phyloP scores from a whole-genome alignment of 306 rosid genomes.

The Mimosa pudica region DNA sequence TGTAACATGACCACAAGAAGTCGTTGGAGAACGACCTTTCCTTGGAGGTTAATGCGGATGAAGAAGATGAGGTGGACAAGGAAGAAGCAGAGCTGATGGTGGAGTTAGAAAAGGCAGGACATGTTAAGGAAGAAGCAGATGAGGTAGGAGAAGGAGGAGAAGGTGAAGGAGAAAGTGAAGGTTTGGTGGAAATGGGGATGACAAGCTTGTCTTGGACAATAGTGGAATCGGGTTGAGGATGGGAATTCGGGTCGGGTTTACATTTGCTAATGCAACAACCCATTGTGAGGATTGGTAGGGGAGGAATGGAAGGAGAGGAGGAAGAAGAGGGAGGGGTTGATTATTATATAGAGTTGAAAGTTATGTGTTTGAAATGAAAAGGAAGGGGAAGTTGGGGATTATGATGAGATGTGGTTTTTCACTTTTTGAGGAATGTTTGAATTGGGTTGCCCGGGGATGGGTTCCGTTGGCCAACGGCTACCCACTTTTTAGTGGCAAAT shows the following conservation, averaged over 20 bases:
- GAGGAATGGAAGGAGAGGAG: not conserved
- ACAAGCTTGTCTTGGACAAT: slow-evolving; percentile 52
- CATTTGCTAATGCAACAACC: slow-evolving; percentile 96
- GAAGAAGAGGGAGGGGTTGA: not conserved
- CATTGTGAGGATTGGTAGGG: slow-evolving; percentile 37
- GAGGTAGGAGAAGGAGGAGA: slow-evolving; percentile 58
- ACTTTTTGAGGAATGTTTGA: slow-evolving; percentile 59
- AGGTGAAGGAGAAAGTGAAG: slow-evolving; percentile 58
- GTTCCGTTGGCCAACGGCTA: slow-evolving; percentile 87
- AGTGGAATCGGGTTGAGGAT: not conserved
- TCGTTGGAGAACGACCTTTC: slow-evolving; percentile 74
- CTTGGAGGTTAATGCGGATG: slow-evolving; percentile 53
- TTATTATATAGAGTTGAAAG: slow-evolving; percentile 27
- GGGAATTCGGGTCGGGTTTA: slow-evolving; percentile 49
- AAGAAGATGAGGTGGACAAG: slow-evolving; percentile 47
- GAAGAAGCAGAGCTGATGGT: slow-evolving; percentile 45
- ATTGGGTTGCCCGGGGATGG: slow-evolving; percentile 72
- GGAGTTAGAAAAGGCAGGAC: slow-evolving; percentile 43
- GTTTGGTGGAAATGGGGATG: slow-evolving; percentile 42
- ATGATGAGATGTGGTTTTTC: slow-evolving; percentile 23
- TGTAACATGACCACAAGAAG: slow-evolving; percentile 63
- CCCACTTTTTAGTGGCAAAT: slow-evolving; percentile 19
- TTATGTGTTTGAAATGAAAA: slow-evolving; percentile 32
- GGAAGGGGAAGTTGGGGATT: slow-evolving; percentile 31
- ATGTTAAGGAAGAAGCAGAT: slow-evolving; percentile 52